Base-by-base conservation (phyloP, 768 basidiomycete genomes). In the Leccinellum albellum region DNA sequence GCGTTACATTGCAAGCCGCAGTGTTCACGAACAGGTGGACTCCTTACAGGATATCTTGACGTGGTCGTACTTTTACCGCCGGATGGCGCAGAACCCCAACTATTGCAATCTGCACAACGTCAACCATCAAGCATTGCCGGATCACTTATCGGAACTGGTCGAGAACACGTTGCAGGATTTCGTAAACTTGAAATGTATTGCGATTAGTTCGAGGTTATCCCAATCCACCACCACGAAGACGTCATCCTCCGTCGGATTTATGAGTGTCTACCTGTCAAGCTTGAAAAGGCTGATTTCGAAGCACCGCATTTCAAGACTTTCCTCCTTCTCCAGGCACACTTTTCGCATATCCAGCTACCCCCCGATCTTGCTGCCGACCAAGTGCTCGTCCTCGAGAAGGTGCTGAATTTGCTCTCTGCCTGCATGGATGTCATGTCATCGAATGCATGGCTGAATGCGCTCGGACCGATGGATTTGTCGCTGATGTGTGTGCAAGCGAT, bases 401-500 rank as follows among this genome's bases (percentile, higher is more conserved):
- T 95, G 23, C 78, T 97, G 62, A 95, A 94, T 66, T 74, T 96
- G 17, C 79, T 97, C 15, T 93, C 93, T 10, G 96, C 96, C 1
- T 96, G 93, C 65, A 94, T 98, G 31, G 95, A 98, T 67, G 96
- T 98, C 56, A 94, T 98, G 93, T 94, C 92, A 3, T 94, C 92
- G 24, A 47, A 47, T 24, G 24, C 45, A 17, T 47, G 45, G 45
- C 4, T 47, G 24, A 47, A 17, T 8, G 97, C 96, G 0, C 75
- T 98, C 23, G 91, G 94, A 31, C 95, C 95, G 0, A 98, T 98
- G 97, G 96, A 99, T 73, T 74, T 98, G 48, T 91, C 91, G 9
- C 97, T 98, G 73, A 98, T 98, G 96, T 95, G 93, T 72, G 92
- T 98, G 5, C 97, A 98, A 71, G 94, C 90, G 0, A 86, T 96